Percentiles rank a stretch among this genome's conserved stretches.
These are phyloP conservation scores for Pichia californica DNA, from an alignment of 805 yeast genomes.

Conservation along the genomic window DNA sequence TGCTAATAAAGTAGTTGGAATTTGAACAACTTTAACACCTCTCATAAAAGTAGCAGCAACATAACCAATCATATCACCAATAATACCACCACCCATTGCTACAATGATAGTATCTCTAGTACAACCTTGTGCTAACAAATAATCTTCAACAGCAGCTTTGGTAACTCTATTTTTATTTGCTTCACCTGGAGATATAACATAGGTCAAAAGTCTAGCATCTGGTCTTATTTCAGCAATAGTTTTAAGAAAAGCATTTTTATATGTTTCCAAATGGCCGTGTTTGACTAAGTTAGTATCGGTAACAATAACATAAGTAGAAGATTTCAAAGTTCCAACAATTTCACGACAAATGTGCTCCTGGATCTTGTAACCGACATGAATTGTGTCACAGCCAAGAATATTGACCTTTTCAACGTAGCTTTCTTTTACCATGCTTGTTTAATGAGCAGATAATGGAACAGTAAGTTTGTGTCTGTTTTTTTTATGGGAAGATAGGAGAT, in stretches of 20 bases:
- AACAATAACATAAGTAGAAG: slow-evolving; percentile 88
- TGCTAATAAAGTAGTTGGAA: slow-evolving; percentile 88
- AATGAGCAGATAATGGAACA: not conserved
- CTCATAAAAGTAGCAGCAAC: slow-evolving; percentile 99
- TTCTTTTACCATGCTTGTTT: slow-evolving; percentile 15
- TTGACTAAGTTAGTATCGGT: slow-evolving; percentile 77
- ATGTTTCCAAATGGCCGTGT: slow-evolving; percentile 52
- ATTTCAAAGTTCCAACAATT: slow-evolving; percentile 52
- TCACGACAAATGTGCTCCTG: slow-evolving; percentile 67
- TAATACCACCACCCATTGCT: slow-evolving; percentile 97
- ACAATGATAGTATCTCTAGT: slow-evolving; percentile 92
- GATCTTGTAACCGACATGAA: slow-evolving; percentile 86
- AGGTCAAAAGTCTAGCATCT: slow-evolving; percentile 61
- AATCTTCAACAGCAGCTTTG: slow-evolving; percentile 91
- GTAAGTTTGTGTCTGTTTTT: too few relatives aligned
- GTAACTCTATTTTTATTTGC: slow-evolving; percentile 81
- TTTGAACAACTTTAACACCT: slow-evolving; percentile 88
- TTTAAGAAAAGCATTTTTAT: slow-evolving; percentile 37
- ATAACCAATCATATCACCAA: slow-evolving; percentile 98
- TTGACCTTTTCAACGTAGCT: slow-evolving; percentile 44
- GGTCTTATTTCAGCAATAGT: slow-evolving; percentile 36
- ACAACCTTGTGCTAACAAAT: slow-evolving; percentile 72
- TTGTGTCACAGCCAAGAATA: slow-evolving; percentile 75
- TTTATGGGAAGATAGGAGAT: too few relatives aligned
- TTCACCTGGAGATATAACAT: slow-evolving; percentile 87